Conservation (phyloP, 2,329 filamentous ascomycete genomes). For the Fusarium falciforme region DNA sequence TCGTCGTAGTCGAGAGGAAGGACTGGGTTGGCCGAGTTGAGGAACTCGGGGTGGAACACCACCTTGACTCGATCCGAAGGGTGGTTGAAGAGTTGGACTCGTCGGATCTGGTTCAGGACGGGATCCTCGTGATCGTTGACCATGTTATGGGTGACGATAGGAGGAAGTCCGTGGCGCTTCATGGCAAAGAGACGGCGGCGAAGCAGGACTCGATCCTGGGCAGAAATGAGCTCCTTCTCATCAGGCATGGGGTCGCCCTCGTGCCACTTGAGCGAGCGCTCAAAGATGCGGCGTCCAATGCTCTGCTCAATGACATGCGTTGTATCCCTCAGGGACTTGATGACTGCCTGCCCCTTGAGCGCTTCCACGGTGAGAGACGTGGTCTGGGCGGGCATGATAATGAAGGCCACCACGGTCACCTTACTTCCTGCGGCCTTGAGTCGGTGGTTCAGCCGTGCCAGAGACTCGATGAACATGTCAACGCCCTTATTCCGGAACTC, state of each 20-base stretch:
- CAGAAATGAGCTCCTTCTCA: constrained; percentile 94
- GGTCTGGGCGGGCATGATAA: constrained; percentile 98
- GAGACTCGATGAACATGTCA: constrained; percentile 98
- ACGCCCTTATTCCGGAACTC: constrained; percentile 99
- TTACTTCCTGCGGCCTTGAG: constrained; percentile 88
- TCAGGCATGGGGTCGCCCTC: constrained; percentile 94
- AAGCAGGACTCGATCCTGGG: constrained; percentile 91
- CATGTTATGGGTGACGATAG: constrained; percentile 99
- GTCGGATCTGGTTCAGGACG: constrained; percentile 93
- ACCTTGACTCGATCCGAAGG: constrained; percentile 96
- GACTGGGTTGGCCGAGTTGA: constrained; percentile 95
- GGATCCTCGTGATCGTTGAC: constrained; percentile 92
- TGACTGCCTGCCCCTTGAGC: constrained; percentile 94
- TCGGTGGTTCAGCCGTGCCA: constrained; percentile 93
- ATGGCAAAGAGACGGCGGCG: constrained; percentile 94
- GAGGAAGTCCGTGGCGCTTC: constrained; percentile 90
- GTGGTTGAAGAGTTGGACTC: constrained; percentile 97
- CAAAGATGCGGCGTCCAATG: constrained; percentile 93
- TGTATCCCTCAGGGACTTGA: constrained; percentile 94
- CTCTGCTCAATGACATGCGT: constrained; percentile 92
- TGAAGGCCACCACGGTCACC: constrained; percentile 94
- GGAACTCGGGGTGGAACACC: constrained; percentile 97
- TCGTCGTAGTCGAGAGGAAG: constrained; percentile 97
- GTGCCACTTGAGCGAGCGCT: constrained; percentile 94
- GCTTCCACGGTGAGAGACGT: constrained; percentile 95